phyloP scores from a whole-genome alignment of 2,329 filamentous ascomycete species.

The Keithomyces neogunnii region DNA sequence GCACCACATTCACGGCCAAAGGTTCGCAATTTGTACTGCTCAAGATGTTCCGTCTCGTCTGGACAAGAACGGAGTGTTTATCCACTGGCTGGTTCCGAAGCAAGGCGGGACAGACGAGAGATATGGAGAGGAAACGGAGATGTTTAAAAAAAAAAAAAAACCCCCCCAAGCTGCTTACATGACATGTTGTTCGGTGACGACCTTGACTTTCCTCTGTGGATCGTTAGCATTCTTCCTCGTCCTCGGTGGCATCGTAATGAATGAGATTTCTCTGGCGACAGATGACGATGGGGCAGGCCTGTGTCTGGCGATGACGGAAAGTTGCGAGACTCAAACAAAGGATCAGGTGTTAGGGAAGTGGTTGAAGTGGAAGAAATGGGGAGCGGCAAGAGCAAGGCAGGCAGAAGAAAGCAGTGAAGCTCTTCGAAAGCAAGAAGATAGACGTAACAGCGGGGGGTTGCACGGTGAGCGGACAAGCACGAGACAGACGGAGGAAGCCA shows the following conservation, averaged over 20 bases:
- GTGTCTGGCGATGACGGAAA: too few species aligned
- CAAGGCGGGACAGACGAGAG: background rate
- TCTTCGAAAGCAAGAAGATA: slow-evolving; percentile 1
- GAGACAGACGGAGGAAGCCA: too few species aligned
- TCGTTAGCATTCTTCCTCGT: slow-evolving; percentile 17
- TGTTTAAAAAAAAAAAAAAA: background rate
- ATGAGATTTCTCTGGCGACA: background rate
- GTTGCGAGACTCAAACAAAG: too few species aligned
- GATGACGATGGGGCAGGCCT: too few species aligned
- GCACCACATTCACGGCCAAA: too few species aligned
- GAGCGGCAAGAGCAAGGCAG: slow-evolving; percentile 3
- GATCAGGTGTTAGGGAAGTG: background rate
- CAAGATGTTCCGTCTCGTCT: too few species aligned
- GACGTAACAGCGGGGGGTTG: background rate
- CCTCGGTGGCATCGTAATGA: slow-evolving; percentile 5
- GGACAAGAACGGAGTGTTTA: background rate
- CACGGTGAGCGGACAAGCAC: too few species aligned
- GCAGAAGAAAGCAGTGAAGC: background rate
- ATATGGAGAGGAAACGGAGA: background rate
- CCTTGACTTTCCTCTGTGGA: slow-evolving; percentile 77
- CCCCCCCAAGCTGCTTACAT: slow-evolving; percentile 50
- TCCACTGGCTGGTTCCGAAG: background rate
- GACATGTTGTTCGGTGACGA: slow-evolving; percentile 84
- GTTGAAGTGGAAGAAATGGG: slow-evolving; percentile 6
- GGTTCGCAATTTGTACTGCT: background rate